phyloP scores from a whole-genome alignment of 2,329 filamentous ascomycete species.

The Xylaria sp. region DNA sequence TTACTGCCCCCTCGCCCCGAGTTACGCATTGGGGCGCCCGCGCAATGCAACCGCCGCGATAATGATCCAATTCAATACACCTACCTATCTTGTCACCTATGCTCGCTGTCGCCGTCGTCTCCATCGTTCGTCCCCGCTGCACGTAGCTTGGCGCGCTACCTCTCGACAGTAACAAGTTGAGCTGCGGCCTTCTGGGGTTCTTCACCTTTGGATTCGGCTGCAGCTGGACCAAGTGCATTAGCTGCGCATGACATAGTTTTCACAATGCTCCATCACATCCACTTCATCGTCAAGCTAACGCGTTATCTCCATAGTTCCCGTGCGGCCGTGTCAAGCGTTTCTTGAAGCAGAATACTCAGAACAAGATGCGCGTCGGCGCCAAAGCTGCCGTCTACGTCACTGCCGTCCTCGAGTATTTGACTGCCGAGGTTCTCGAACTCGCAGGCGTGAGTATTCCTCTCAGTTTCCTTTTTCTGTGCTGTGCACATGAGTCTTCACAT shows the following conservation, averaged over 20 bases:
- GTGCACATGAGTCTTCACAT: neutral
- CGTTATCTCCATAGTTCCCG: conserved; percentile 64
- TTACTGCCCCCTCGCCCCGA: conserved; percentile 9
- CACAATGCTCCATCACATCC: neutral
- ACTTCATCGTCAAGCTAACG: conserved; percentile 17
- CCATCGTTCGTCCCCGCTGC: neutral
- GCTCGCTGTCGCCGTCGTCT: neutral
- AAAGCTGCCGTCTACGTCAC: conserved; percentile 98
- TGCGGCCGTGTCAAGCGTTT: conserved; percentile 99
- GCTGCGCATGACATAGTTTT: neutral
- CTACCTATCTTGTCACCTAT: neutral
- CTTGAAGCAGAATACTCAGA: conserved; percentile 97
- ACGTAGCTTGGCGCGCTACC: neutral
- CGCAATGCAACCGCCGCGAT: neutral
- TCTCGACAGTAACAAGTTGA: neutral
- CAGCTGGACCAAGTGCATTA: neutral
- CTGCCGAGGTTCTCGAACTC: conserved; percentile 94
- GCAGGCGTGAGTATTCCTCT: conserved; percentile 63
- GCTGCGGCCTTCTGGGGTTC: neutral
- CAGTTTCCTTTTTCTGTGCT: conserved; percentile 6
- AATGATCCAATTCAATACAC: neutral
- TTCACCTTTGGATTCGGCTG: neutral
- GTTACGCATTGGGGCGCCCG: conserved; percentile 3
- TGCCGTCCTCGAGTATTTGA: conserved; percentile 95
- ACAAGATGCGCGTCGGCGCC: conserved; percentile 98